A percentile compares a stretch with the other conserved stretches of the same genome.
These are phyloP conservation scores for Kentomonas sorsogonicus DNA, from an alignment of 208 protist genomes.

Conservation along the genomic window DNA sequence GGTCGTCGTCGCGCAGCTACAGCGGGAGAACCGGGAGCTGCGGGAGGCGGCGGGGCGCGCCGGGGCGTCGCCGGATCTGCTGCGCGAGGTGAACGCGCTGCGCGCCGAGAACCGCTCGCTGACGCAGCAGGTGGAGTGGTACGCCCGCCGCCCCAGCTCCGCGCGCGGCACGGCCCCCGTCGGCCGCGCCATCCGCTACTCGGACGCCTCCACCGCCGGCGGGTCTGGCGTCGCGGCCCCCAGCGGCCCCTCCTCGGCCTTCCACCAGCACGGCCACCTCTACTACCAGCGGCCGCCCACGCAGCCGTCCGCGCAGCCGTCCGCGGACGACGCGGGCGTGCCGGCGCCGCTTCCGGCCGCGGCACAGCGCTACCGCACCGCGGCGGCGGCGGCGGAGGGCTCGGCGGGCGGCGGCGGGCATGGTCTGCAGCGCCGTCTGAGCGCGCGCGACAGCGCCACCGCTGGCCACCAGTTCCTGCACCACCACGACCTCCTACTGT, in stretches of 20 bases:
- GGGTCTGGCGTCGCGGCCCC: too few relatives aligned
- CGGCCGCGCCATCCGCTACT: neutral
- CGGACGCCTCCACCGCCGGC: too few relatives aligned
- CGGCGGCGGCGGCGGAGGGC: too few relatives aligned
- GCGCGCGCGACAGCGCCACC: neutral
- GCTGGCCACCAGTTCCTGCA: slow-evolving; percentile 11
- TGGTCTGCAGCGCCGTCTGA: too few relatives aligned
- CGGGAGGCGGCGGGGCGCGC: slow-evolving; percentile 19
- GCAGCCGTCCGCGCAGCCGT: slow-evolving; percentile 19
- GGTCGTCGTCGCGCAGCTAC: slow-evolving; percentile 63
- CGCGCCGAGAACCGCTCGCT: slow-evolving; percentile 25
- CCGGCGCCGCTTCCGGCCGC: neutral
- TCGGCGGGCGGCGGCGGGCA: too few relatives aligned
- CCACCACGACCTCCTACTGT: slow-evolving; percentile 11
- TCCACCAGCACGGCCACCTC: too few relatives aligned
- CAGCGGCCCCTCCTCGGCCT: too few relatives aligned
- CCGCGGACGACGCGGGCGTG: slow-evolving; percentile 18
- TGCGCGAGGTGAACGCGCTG: slow-evolving; percentile 54
- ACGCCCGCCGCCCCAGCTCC: slow-evolving; percentile 32
- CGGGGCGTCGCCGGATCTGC: slow-evolving; percentile 32
- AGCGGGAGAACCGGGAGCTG: slow-evolving; percentile 65
- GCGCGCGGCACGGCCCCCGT: slow-evolving; percentile 19
- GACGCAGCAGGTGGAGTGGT: slow-evolving; percentile 26
- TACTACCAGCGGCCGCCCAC: too few relatives aligned
- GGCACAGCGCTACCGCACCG: neutral